Evolutionary conservation across 1,139 yeast genomes (phyloP), one percentile per base, ranked within the genome.

Genomic region (Yamadazyma atmosphaerica): DNA sequence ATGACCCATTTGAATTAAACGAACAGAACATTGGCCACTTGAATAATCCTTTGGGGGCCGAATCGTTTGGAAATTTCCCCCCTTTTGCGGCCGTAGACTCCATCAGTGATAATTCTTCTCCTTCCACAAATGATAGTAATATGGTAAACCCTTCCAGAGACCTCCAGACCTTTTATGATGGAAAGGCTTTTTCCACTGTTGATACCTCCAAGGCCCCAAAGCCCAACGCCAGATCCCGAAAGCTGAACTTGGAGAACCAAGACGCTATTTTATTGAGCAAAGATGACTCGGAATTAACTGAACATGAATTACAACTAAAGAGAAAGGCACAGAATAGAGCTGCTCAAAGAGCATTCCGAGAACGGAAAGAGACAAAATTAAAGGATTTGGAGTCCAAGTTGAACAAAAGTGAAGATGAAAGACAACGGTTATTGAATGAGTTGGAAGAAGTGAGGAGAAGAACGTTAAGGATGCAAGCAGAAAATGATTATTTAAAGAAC

Each of bases 261-360:
- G 77, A 71, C 44, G 66, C 71, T 9, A 50, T 58, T 28, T 55
- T 70, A 37, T 61, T 71, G 31, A 58, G 71, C 10, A 56, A 52
- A 39, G 76, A 71, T 43, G 77, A 71, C 42, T 52, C 68, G 1
- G 68, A 66, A 38, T 56, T 72, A 27, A 60, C 66, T 4, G 81
- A 77, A 36, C 75, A 72, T 18, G 81, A 78, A 45, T 51, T 77
- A 21, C 72, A 68, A 34, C 54, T 69, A 47, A 80, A 79, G 56
- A 74, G 86, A 37, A 86, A 83, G 56, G 90, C 90, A 0, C 95
- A 86, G 56, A 88, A 88, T 57, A 68, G 96, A 52, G 94, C 92
- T 4, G 95, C 96, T 0, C 96, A 87, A 61, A 70, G 92, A 48
- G 96, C 96, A 1, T 87, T 87, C 62, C 71, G 96, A 46, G 94